These are phyloP conservation scores for Smallanthus sonchifolius DNA, from an alignment of 129 eudicot genomes.

Conservation along the genomic window DNA sequence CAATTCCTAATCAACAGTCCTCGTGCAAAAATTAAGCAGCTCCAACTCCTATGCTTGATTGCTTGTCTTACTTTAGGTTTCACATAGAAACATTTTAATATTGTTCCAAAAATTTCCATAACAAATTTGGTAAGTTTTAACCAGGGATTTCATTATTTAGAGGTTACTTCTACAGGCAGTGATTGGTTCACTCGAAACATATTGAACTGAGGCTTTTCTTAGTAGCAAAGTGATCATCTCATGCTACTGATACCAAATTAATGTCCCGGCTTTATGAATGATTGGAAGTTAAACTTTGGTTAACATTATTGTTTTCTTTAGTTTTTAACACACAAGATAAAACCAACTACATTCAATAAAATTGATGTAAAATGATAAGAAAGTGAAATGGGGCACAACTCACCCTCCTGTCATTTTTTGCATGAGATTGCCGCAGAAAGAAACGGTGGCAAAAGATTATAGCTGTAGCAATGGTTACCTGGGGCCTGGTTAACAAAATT, in stretches of 20 bases:
- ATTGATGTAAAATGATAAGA: background rate
- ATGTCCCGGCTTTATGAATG: background rate
- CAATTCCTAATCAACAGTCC: background rate
- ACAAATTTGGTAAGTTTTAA: background rate
- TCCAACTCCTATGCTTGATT: background rate
- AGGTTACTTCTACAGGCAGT: background rate
- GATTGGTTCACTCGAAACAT: background rate
- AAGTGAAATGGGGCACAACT: constrained; percentile 19
- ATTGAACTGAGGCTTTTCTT: background rate
- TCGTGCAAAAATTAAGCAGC: background rate
- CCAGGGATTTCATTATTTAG: background rate
- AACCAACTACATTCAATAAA: background rate
- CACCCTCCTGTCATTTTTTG: constrained; percentile 95
- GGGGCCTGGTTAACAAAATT: constrained; percentile 67
- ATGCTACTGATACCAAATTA: background rate
- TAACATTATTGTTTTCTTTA: background rate
- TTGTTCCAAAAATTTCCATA: background rate
- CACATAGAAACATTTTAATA: background rate
- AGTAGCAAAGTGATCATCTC: constrained; percentile 13
- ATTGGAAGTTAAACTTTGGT: background rate
- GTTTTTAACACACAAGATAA: constrained; percentile 4
- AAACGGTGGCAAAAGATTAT: constrained; percentile 94
- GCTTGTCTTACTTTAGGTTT: background rate
- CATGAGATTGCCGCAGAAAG: constrained; percentile 92
- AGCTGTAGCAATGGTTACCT: constrained; percentile 97